These are phyloP conservation scores for Yamadazyma taylorii DNA, from an alignment of 1,139 yeast species.

Conservation along the genomic window DNA sequence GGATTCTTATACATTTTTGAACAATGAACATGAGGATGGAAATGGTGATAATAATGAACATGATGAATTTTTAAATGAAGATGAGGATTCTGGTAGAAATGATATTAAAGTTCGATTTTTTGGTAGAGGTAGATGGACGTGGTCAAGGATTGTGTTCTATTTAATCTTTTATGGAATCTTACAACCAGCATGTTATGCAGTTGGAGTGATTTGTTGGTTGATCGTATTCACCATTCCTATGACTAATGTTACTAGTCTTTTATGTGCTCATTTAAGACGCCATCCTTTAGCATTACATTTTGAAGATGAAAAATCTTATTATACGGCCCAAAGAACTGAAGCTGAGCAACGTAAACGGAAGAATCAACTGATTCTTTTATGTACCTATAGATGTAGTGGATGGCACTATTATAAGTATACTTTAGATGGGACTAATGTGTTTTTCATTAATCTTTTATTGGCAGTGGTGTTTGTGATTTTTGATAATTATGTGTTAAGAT, in stretches of 20 bases:
- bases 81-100: slow-evolving; percentile 23
- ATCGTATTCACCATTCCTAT: slow-evolving; percentile 90
- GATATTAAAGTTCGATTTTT: slow-evolving; percentile 64
- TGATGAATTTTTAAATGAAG: slow-evolving; percentile 16
- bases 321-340: slow-evolving; percentile 24
- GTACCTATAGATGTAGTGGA: slow-evolving; percentile 93
- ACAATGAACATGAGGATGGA: slow-evolving; percentile 17
- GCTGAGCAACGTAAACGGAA: slow-evolving; percentile 25
- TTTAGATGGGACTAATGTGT: slow-evolving; percentile 92
- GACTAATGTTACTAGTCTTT: slow-evolving; percentile 63
- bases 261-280: slow-evolving; percentile 77
- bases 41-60: slow-evolving; percentile 20
- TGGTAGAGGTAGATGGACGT: slow-evolving; percentile 92
- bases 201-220: slow-evolving; percentile 73
- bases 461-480: slow-evolving; percentile 81
- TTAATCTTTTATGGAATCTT: slow-evolving; percentile 67
- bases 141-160: slow-evolving; percentile 79
- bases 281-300: slow-evolving; percentile 87
- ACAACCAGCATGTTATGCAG: slow-evolving; percentile 62
- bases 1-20: slow-evolving; percentile 39
- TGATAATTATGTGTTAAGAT: slow-evolving; percentile 68
- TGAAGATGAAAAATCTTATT: slow-evolving; percentile 58
- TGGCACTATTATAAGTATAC: slow-evolving; percentile 93
- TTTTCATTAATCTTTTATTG: slow-evolving; percentile 79
- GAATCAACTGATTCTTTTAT: slow-evolving; percentile 53